Base-by-base conservation (phyloP, 108 stramenopile species). In the Skeletonema costatum region DNA sequence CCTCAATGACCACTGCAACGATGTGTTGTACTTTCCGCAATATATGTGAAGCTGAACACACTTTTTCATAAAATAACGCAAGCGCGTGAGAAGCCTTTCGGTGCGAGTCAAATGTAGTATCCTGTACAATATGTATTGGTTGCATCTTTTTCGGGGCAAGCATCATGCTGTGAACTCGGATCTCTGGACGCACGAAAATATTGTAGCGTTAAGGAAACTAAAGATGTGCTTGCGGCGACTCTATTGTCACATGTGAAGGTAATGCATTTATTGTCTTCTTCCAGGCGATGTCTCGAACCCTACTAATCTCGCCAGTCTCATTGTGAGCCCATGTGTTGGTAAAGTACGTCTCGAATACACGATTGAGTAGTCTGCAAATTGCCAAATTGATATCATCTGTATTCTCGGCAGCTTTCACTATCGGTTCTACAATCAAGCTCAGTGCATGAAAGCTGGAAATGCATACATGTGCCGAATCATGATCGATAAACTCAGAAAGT, bases 361-460 rank as follows among this genome's bases (percentile, higher is more conserved):
- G 62, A 50, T 58, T 67, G 10, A 76, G 58, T 21, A 82, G 16
- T 17, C 60, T 39, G 35, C 71, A 76, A 36, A 82, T 50, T 14
- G 73, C 33, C 31, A 17, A 25, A 21, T 48, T 11, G 16, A 60
- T 69, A 41, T 36, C 39, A 33, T 33, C 48, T 5, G 65, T 44
- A 48, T 36, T 30, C 59, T 53, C 51, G 6, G 56, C 46, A 39
- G 75, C 48, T n/a, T 68, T 71, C 16, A 50, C 31, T 12, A 76
- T 73, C 8, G 83, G 78, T 32, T 58, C 70, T 8, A 50, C 53
- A 21, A 80, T 60, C 66, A 84, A 60, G 41, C 70, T 11, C 8
- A 84, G 59, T 36, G 83, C 78, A 41, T 51, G 32, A 39, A 70
- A 80, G 65, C 74, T 76, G 31, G 83, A 76, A 5, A 76, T 68